Conservation (phyloP, 805 yeast genomes). For the Isabelozyma rhagii region DNA sequence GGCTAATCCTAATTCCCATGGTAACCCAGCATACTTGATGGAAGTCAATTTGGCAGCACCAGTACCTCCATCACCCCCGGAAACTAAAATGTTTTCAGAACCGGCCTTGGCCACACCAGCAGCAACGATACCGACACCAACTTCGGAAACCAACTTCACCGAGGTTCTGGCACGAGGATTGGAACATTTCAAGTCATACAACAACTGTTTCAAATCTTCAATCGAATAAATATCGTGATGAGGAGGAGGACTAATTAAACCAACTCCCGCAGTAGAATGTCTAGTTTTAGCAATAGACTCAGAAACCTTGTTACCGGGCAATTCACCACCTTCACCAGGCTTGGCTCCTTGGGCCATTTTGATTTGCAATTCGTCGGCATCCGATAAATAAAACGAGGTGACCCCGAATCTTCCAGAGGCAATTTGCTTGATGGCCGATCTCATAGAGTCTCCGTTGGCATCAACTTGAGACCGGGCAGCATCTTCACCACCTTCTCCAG, state of each 20-base stretch:
- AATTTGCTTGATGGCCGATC: conserved; percentile 97
- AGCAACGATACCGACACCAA: conserved; percentile 98
- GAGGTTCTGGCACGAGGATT: conserved; percentile 97
- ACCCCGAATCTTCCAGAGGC: conserved; percentile 99
- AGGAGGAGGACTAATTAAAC: conserved; percentile 96
- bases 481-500: conserved; percentile 99
- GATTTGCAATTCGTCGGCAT: conserved; percentile 96
- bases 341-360: conserved; percentile 99
- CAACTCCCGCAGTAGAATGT: conserved; percentile 96
- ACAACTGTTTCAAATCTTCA: conserved; percentile 94
- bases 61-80: conserved; percentile 99
- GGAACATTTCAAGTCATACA: conserved; percentile 93
- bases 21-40: conserved; percentile 94
- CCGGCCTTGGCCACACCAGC: conserved; percentile 99
- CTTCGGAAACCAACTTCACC: conserved; percentile 94
- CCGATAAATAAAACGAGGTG: conserved; percentile 88
- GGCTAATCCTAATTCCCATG: conserved; percentile 98
- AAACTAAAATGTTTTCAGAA: conserved; percentile 91
- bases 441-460: conserved; percentile 93
- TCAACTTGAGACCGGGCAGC: conserved; percentile 79
- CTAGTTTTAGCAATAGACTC: conserved; percentile 88
- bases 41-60: conserved; percentile 99
- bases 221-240: conserved; percentile 98
- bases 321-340: conserved; percentile 99
- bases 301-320: conserved; percentile 91